Evolutionary conservation across 192 early-diverging fungal genomes (phyloP), one percentile per base, ranked within the genome.

Genomic region (Podila epigama): DNA sequence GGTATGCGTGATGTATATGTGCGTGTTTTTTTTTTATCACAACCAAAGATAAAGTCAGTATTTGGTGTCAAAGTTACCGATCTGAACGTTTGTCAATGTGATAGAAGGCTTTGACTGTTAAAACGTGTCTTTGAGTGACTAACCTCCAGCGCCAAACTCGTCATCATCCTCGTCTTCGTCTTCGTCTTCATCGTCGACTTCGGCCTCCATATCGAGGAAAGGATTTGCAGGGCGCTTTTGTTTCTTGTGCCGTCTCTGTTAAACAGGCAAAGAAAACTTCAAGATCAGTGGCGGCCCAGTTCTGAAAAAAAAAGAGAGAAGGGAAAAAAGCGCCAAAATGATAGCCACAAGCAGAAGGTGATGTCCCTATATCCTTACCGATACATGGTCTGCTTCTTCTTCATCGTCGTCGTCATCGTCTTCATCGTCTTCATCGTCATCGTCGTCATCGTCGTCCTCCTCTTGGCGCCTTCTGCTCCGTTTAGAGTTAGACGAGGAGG

Each of bases 141-240:
- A 62, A 50, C 79, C 68, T 60, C 85, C 85, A 55, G 84, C 86
- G 8, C 84, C 69, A 37, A 82, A 81, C 37, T 88, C 82, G 15
- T 85, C 85, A n/a, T 89, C 89, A 29, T 90, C 86, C 1, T 90
- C 88, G 35, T 89, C 85, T n/a, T 88, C 91, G 32, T 88, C 90
- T 37, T 89, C 86, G 7, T 89, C 84, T 35, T 91, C 92, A 40
- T 90, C 91, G 68, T 90, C 90, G 54, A 92, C 83, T 63, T 89
- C 87, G 28, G 88, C 90, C 60, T 88, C 89, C 70, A 82, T 82
- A 68, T 91, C 87, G 18, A 89, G 80, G 79, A 85, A 88, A 50
- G 79, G 84, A 51, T 86, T 86, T 29, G 50, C 59, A 15, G 75
- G 53, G 37, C 83, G 79, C 58, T 75, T 69, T 63, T 82, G 87